These are phyloP conservation scores for Talaromyces ruber DNA, from an alignment of 495 filamentous ascomycete species.

Conservation along the genomic window DNA sequence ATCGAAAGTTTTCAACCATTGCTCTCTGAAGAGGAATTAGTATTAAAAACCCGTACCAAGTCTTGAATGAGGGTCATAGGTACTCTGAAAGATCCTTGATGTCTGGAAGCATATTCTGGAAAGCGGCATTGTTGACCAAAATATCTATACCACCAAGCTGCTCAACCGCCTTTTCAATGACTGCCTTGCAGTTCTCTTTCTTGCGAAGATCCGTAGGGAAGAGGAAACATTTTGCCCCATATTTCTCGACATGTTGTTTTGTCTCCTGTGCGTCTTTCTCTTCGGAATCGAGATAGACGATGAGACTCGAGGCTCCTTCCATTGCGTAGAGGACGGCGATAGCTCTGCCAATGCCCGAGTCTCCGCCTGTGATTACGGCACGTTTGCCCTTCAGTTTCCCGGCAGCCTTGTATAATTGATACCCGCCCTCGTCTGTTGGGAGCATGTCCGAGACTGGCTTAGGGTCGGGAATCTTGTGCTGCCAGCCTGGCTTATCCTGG, in stretches of 20 bases:
- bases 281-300: conserved; percentile 69
- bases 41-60: background rate
- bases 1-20: conserved; percentile 70
- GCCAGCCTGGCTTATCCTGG: conserved; percentile 59
- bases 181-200: conserved; percentile 58
- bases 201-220: conserved; percentile 53
- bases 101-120: conserved; percentile 64
- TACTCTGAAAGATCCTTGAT: conserved; percentile 68
- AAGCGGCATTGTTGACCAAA: conserved; percentile 73
- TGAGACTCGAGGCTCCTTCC: conserved; percentile 71
- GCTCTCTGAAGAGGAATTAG: conserved; percentile 38
- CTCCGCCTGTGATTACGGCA: conserved; percentile 76
- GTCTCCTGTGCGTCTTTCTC: conserved; percentile 72
- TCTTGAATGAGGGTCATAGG: conserved; percentile 12
- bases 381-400: conserved; percentile 68
- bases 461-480: conserved; percentile 54
- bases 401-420: conserved; percentile 68
- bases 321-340: conserved; percentile 73
- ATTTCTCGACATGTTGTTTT: conserved; percentile 54
- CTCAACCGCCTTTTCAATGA: conserved; percentile 56
- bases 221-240: conserved; percentile 54
- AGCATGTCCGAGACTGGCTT: conserved; percentile 57
- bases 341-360: conserved; percentile 74
- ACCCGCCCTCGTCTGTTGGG: conserved; percentile 60
- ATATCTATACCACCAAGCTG: conserved; percentile 66